Evolutionary conservation across 768 basidiomycete species (phyloP), one percentile per base, ranked within the genome.

Genomic region (Amanita inopinata): DNA sequence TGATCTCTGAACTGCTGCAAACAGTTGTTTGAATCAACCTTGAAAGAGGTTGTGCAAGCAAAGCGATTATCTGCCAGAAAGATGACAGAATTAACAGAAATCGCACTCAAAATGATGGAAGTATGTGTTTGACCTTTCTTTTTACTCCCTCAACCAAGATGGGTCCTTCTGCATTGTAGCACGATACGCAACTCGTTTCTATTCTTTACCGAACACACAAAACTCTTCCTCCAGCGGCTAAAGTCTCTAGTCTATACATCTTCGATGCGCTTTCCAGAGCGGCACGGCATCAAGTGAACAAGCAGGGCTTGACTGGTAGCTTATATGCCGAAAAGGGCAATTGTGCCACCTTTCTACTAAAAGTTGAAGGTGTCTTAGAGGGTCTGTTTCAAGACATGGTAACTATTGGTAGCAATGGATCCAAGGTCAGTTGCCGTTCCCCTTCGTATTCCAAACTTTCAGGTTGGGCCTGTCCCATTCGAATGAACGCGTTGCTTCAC

Each of bases 261-360:
- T 88, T 99, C 57, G 93, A 99, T 63, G 87, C 93, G 14, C 71
- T 99, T 47, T 76, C 89, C 32, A 80, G 94, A 45, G 91, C 83
- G 12, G 89, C 90, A 14, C 73, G 79, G 46, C 67, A 68, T 46
- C 70, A 78, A 35, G 77, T 69, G 33, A 78, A 66, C 53, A 92
- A 91, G 59, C 73, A 75, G 40, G 67, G 70, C 39, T 56, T 78
- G 19, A 66, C 73, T 49, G 74, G 69, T 50, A 77, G 83, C 52
- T 51, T 70, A 37, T 71, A 70, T 45, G 63, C 73, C 28, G 62
- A 61, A 39, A 73, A 71, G 48, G 83, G 84, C 49, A 86, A 85
- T 53, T 72, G 72, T 51, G 85, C 85, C 5, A 83, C 83, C 2
- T 94, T 98, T 61, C 65, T 97, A 38, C 69, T 78, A 54, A 96